phyloP scores from a whole-genome alignment of 2,329 filamentous ascomycete species.

The Pseudogymnoascus sp. region DNA sequence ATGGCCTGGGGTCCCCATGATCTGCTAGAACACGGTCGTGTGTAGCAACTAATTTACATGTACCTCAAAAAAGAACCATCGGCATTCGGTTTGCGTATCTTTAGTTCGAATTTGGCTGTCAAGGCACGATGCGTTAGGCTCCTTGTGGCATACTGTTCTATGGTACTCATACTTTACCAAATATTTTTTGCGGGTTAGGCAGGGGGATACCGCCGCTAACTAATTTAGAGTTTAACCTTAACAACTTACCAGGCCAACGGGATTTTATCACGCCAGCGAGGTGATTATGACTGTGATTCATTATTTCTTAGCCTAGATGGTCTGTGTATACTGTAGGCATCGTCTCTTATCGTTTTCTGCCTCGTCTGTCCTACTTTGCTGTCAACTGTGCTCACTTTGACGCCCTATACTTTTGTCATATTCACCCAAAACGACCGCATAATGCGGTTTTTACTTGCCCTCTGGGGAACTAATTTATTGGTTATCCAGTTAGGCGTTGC shows the following conservation, averaged over 20 bases:
- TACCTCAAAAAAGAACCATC: not conserved
- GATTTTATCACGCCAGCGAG: not conserved
- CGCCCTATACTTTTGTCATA: not conserved
- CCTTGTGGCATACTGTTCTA: not conserved
- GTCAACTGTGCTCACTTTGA: not conserved
- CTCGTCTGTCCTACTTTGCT: not conserved
- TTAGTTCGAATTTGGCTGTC: not conserved
- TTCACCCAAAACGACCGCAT: not conserved
- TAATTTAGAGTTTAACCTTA: constrained; percentile 3
- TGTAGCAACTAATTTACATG: not conserved
- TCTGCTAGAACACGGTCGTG: not conserved
- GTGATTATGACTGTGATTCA: not conserved
- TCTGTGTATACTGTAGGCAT: not conserved
- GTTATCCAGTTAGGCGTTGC: not conserved
- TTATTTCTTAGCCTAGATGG: not conserved
- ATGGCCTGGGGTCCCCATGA: not conserved
- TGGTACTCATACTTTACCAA: not conserved
- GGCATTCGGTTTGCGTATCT: not conserved
- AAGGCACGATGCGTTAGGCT: not conserved
- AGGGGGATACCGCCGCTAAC: not conserved
- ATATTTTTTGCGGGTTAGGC: not conserved
- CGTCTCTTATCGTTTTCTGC: not conserved
- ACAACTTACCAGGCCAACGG: not conserved
- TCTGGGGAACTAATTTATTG: not conserved
- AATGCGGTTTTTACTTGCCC: not conserved